Conservation (phyloP, 371 early-diverging fungal genomes). For the Fennellomyces sp. region DNA sequence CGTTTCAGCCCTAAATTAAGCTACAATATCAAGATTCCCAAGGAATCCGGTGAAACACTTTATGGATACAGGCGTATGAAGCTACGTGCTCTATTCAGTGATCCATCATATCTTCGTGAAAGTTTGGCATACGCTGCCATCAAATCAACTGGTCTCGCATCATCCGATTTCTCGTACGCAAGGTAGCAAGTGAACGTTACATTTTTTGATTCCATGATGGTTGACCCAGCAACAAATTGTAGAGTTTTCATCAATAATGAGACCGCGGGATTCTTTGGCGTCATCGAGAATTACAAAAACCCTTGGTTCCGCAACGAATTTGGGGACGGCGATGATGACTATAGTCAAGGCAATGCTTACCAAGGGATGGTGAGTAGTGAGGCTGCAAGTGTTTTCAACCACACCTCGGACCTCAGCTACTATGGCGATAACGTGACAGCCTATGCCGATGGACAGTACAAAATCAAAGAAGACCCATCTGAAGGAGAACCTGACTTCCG, state of each 20-base stretch:
- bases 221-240: neutral
- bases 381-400: neutral
- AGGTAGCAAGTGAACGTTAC: constrained; percentile 7
- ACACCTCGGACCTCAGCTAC: constrained; percentile 16
- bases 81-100: constrained; percentile 18
- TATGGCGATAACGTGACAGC: constrained; percentile 21
- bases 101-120: constrained; percentile 31
- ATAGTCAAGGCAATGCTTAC: constrained; percentile 19
- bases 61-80: constrained; percentile 18
- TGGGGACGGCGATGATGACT: constrained; percentile 13
- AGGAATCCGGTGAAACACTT: constrained; percentile 9
- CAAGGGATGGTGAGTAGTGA: constrained; percentile 5
- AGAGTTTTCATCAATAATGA: constrained; percentile 30
- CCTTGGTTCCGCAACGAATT: constrained; percentile 26
- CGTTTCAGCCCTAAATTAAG: constrained; percentile 17
- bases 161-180: constrained; percentile 13
- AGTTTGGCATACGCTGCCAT: constrained; percentile 14
- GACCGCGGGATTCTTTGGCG: constrained; percentile 20
- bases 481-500: constrained; percentile 10
- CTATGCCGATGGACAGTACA: constrained; percentile 19
- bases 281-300: constrained; percentile 21
- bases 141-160: constrained; percentile 14
- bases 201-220: neutral
- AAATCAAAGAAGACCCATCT: constrained; percentile 17
- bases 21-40: constrained; percentile 23